Conservation (phyloP, 805 yeast genomes). For the Candida boidinii region DNA sequence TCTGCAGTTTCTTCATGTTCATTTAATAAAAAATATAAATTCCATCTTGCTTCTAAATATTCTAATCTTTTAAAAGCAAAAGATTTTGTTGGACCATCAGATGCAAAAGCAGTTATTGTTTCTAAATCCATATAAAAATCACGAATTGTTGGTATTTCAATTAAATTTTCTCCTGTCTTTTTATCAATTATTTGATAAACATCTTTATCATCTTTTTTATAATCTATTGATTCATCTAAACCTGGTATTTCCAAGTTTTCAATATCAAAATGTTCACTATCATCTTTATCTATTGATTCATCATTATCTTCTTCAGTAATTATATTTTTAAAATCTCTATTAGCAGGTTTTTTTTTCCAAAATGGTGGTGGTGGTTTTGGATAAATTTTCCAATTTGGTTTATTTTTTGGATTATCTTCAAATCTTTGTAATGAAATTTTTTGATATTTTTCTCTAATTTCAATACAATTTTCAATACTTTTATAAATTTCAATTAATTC, state of each 20-base stretch:
- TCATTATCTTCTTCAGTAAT: conserved; percentile 22
- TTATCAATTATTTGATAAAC: conserved; percentile 44
- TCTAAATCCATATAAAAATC: conserved; percentile 85
- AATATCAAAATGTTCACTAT: conserved; percentile 41
- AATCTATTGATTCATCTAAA: conserved; percentile 31
- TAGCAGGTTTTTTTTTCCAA: conserved; percentile 54
- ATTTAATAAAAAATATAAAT: conserved; percentile 75
- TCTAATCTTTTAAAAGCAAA: conserved; percentile 92
- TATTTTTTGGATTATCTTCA: conserved; percentile 78
- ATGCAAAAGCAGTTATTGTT: conserved; percentile 59
- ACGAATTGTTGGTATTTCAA: conserved; percentile 68
- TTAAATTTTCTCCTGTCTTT: conserved; percentile 26
- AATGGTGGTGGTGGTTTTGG: conserved; percentile 94
- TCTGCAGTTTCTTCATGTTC: conserved; percentile 90
- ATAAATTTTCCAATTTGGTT: conserved; percentile 64
- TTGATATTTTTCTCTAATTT: conserved; percentile 71
- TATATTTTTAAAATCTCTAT: conserved; percentile 30
- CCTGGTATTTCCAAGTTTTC: conserved; percentile 48
- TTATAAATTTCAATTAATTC: conserved; percentile 58
- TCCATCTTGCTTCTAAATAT: conserved; percentile 95
- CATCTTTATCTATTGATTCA: conserved; percentile 9
- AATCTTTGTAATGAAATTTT: conserved; percentile 63
- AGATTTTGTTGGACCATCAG: conserved; percentile 95
- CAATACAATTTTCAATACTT: conserved; percentile 59
- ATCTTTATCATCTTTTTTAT: conserved; percentile 48